Evolutionary conservation across 2,329 filamentous ascomycete species (phyloP).

Genomic region (Apiospora phragmitis): DNA sequence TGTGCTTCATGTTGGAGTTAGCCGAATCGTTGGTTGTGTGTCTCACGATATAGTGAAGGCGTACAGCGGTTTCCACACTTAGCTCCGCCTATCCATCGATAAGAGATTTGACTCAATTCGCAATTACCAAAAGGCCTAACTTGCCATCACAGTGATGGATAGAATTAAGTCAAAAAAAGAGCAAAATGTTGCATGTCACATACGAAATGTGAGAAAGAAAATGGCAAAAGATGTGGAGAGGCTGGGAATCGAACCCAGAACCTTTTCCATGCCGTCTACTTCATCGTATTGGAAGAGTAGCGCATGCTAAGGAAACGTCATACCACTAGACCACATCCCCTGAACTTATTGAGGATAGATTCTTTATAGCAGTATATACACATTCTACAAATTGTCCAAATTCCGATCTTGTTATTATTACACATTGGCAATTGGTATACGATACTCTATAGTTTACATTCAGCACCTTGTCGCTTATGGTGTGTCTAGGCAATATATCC

Average conservation of each 20-base stretch:
- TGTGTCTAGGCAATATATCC: too few species aligned
- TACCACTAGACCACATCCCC: constrained; percentile 13
- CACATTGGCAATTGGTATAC: constrained; percentile 43
- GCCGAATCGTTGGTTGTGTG: neutral
- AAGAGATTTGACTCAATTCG: too few species aligned
- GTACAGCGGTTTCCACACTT: too few species aligned
- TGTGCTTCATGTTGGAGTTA: neutral
- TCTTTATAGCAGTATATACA: neutral
- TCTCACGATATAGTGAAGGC: too few species aligned
- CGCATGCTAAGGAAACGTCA: constrained; percentile 11
- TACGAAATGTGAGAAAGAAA: neutral
- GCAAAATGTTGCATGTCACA: neutral
- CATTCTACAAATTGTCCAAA: neutral
- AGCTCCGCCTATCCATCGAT: too few species aligned
- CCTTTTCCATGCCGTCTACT: neutral
- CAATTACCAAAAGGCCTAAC: too few species aligned
- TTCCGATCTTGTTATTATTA: neutral
- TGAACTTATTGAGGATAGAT: neutral
- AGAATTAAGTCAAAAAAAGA: neutral
- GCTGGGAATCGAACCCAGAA: constrained; percentile 13
- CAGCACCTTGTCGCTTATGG: too few species aligned
- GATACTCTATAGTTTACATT: neutral
- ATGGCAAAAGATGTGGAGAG: neutral
- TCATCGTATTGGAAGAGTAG: neutral
- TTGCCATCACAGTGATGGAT: too few species aligned